A percentile compares a stretch with the other conserved stretches of the same genome.
Evolutionary conservation across 208 protist species (phyloP).

Genomic region (Leishmania major): DNA sequence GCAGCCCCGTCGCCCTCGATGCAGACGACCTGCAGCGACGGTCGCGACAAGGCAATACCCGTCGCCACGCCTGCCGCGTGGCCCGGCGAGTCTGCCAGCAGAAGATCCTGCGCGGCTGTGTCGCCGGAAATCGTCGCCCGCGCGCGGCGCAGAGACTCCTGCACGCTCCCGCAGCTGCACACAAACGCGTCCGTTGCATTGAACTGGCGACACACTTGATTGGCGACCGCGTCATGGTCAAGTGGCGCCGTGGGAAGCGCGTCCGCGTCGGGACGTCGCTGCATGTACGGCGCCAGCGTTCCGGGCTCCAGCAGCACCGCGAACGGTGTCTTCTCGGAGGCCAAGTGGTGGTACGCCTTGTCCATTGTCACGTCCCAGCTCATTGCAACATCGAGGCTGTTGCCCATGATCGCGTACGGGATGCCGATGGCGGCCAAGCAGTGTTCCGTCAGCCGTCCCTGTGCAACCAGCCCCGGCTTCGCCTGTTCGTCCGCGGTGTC

Average conservation of each 20-base stretch:
- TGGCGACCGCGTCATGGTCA: slow-evolving; percentile 58
- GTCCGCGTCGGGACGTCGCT: slow-evolving; percentile 24
- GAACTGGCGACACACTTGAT: slow-evolving; percentile 71
- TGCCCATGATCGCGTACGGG: slow-evolving; percentile 58
- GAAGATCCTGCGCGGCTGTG: slow-evolving; percentile 58
- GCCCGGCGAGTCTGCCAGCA: slow-evolving; percentile 79
- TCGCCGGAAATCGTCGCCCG: not conserved
- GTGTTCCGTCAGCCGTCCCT: slow-evolving; percentile 61
- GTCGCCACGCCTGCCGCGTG: slow-evolving; percentile 66
- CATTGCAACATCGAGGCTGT: slow-evolving; percentile 50
- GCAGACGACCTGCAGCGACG: slow-evolving; percentile 65
- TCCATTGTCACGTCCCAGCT: slow-evolving; percentile 55
- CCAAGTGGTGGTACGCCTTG: slow-evolving; percentile 62
- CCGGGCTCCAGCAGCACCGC: slow-evolving; percentile 69
- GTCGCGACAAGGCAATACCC: slow-evolving; percentile 71
- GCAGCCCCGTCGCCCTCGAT: slow-evolving; percentile 87
- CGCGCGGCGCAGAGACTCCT: slow-evolving; percentile 24
- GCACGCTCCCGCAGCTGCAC: slow-evolving; percentile 53
- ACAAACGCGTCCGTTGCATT: slow-evolving; percentile 70
- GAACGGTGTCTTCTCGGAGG: slow-evolving; percentile 55
- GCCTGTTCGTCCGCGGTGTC: slow-evolving; percentile 48
- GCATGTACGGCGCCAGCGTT: slow-evolving; percentile 51
- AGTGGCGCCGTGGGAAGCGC: slow-evolving; percentile 42
- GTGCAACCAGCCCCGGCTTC: slow-evolving; percentile 74
- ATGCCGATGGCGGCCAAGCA: slow-evolving; percentile 59